These are phyloP conservation scores for Pyrenochaeta sp. DNA, from an alignment of 2,329 filamentous ascomycete genomes.

Conservation along the genomic window DNA sequence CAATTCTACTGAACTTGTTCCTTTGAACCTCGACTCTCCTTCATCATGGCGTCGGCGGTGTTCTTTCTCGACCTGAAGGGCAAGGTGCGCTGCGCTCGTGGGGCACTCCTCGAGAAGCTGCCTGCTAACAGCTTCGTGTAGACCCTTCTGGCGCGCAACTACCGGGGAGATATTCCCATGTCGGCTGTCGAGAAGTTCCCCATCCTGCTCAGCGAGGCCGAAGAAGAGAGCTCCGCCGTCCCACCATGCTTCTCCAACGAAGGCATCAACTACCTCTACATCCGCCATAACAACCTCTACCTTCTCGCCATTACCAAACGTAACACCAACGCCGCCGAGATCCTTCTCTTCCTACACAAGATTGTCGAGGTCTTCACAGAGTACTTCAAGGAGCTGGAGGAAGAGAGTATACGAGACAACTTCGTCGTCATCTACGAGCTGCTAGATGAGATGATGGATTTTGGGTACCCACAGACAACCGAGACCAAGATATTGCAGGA, in stretches of 20 bases:
- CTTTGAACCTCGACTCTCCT: background rate
- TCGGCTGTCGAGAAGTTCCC: constrained; percentile 98
- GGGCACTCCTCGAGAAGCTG: constrained; percentile 27
- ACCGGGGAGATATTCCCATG: constrained; percentile 98
- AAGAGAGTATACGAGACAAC: constrained; percentile 98
- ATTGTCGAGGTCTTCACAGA: constrained; percentile 99
- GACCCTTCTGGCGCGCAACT: constrained; percentile 98
- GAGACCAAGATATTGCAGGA: constrained; percentile 99
- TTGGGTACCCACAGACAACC: constrained; percentile 98
- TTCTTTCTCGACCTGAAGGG: constrained; percentile 99
- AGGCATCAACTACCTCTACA: constrained; percentile 99
- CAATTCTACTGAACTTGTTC: background rate
- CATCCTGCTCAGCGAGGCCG: constrained; percentile 92
- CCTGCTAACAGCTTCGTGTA: constrained; percentile 53
- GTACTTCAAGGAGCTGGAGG: constrained; percentile 99
- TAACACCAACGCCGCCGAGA: constrained; percentile 98
- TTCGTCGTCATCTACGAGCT: constrained; percentile 99
- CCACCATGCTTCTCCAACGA: constrained; percentile 98
- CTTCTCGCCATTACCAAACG: constrained; percentile 97
- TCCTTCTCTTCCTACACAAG: constrained; percentile 96
- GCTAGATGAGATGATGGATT: constrained; percentile 99
- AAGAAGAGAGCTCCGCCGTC: constrained; percentile 98
- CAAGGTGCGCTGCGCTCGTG: constrained; percentile 72
- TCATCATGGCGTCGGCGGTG: constrained; percentile 89
- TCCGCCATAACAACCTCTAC: constrained; percentile 98